A percentile compares a stretch with the other conserved stretches of the same genome.
These are phyloP conservation scores for Serendipita sp. DNA, from an alignment of 768 basidiomycete genomes.

Conservation along the genomic window DNA sequence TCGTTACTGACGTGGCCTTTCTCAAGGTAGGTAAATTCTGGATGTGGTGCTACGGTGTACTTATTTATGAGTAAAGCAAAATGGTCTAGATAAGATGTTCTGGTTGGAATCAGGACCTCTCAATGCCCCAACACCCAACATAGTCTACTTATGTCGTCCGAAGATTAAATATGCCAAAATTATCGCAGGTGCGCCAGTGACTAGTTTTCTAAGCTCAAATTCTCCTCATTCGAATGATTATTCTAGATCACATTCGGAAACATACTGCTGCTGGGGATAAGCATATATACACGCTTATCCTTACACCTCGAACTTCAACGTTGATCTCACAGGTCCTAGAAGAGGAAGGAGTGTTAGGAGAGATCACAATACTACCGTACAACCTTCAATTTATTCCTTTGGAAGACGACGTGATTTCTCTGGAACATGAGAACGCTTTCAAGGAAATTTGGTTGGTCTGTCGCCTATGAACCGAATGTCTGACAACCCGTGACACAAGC, in stretches of 20 bases:
- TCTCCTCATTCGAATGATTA: not conserved
- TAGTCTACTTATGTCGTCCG: conserved; percentile 87
- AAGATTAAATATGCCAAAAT: conserved; percentile 71
- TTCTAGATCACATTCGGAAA: conserved; percentile 77
- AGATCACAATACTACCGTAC: conserved; percentile 71
- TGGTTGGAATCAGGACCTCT: conserved; percentile 90
- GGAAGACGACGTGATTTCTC: conserved; percentile 80
- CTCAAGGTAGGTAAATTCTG: conserved; percentile 56
- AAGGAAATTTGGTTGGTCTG: conserved; percentile 78
- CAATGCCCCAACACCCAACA: conserved; percentile 65
- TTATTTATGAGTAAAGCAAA: conserved; percentile 42
- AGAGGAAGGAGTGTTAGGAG: conserved; percentile 96
- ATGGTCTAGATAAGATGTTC: conserved; percentile 99
- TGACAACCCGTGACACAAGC: not conserved
- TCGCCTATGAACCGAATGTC: conserved; percentile 19
- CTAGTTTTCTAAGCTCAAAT: not conserved
- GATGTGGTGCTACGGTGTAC: not conserved
- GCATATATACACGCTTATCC: conserved; percentile 70
- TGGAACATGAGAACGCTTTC: conserved; percentile 75
- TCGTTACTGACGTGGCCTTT: conserved; percentile 86
- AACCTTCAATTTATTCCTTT: conserved; percentile 88
- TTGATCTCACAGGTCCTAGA: conserved; percentile 76
- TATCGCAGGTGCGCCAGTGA: conserved; percentile 59
- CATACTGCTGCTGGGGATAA: conserved; percentile 44
- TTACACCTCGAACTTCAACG: conserved; percentile 77